These are phyloP conservation scores for Agaricus subrufescens DNA, from an alignment of 768 basidiomycete genomes.

Conservation along the genomic window DNA sequence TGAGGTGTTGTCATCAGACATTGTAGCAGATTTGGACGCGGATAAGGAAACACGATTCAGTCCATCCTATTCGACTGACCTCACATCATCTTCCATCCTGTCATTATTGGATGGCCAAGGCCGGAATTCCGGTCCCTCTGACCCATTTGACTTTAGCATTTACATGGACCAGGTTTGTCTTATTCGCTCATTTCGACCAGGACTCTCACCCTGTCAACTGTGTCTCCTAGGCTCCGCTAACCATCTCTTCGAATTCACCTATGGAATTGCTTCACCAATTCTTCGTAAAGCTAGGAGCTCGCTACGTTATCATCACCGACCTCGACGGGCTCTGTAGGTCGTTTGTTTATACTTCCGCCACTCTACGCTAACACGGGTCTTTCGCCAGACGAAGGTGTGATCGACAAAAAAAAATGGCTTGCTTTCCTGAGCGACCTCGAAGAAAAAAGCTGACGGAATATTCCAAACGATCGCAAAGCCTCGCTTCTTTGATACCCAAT, in stretches of 20 bases:
- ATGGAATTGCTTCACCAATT: constrained; percentile 91
- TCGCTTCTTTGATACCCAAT: background rate
- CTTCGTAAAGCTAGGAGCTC: constrained; percentile 90
- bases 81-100: constrained; percentile 54
- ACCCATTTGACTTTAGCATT: constrained; percentile 76
- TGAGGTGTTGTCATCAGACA: constrained; percentile 34
- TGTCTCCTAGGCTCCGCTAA: constrained; percentile 70
- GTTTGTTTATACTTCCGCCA: background rate
- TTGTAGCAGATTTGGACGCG: constrained; percentile 64
- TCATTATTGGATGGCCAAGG: constrained; percentile 45
- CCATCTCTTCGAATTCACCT: constrained; percentile 78
- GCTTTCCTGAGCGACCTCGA: constrained; percentile 78
- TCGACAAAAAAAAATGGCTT: constrained; percentile 95
- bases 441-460: constrained; percentile 33
- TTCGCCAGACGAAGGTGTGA: constrained; percentile 73
- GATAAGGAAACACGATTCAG: constrained; percentile 68
- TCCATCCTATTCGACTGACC: constrained; percentile 33
- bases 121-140: constrained; percentile 16
- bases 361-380: background rate
- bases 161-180: constrained; percentile 83
- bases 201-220: background rate
- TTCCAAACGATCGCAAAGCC: background rate
- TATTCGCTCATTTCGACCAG: background rate
- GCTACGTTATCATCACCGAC: constrained; percentile 85
- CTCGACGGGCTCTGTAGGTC: constrained; percentile 73